Base-by-base conservation (phyloP, 2,329 filamentous ascomycete genomes). In the Fusarium equiseti region DNA sequence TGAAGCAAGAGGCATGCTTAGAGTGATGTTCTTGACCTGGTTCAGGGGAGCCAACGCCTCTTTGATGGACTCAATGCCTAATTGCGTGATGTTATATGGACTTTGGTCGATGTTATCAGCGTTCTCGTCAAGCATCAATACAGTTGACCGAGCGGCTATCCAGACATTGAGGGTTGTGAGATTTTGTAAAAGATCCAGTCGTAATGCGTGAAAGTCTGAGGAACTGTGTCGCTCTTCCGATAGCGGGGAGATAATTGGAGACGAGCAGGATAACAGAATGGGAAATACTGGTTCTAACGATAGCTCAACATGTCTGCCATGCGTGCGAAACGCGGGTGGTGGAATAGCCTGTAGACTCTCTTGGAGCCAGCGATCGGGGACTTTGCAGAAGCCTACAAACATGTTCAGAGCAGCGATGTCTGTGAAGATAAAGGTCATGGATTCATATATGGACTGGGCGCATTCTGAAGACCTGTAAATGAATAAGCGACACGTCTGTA, bases 271-370 rank as follows among this genome's bases (percentile, higher is more conserved):
- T 3, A 64, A 4, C n/a, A 32, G 7, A 15, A 45, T 32, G 29
- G 49, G 12, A 7, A 59, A 63, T 4, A 60, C 44, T 18, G 55
- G 49, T 1, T 40, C 11, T 20, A 60, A 38, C 3, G 55, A 54
- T 50, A 64, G n/a, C 35, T 64, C 61, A 11, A 64, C n/a, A 16
- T 54, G 55, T 54, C 9, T 44, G 27, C 55, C 60, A 44, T 49
- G 9, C 3, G 20, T 59, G 32, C 32, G 54, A 49, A 63, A 63
- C 18, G n/a, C 49, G 12, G 49, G 54, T 6, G 60, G 55, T 24
- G 54, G 46, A 40, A 45, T 45, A 2, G 29, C 55, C 22, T 40
- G n/a, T 15, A 54, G 31, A 12, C 32, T 9, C 29, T 31, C 35
- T 24, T 7, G 22, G 31, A n/a, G 38, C n/a, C 43, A 49, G 29